Evolutionary conservation across 176 grass and related monocot species (phyloP), one percentile per base, ranked within the genome.

Genomic region (Raddia guianensis): DNA sequence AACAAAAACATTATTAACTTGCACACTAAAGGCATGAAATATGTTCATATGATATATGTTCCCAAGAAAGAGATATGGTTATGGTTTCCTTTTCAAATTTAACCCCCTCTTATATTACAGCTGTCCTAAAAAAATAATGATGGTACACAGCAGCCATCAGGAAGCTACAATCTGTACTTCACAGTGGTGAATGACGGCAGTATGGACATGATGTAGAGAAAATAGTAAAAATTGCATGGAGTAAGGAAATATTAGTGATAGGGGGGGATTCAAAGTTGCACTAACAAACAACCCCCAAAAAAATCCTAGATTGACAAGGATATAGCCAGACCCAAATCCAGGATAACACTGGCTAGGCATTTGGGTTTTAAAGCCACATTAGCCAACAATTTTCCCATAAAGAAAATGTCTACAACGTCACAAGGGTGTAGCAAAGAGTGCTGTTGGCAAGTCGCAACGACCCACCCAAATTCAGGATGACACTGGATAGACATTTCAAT

Each of bases 291-390:
- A 4, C 57, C 43, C 14, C 43, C 14, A 63, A 15, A 45, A 48
- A 63, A 66, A 37, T 16, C 34, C 53, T 68, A 70, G 52, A 75
- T 0, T 51, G 7, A 50, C 35, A 35, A 63, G 2, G 20, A 55
- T 60, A 51, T 20, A 74, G 74, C 18, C 66, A 56, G 21, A 78
- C 10, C 40, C 18, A 20, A 35, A 54, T 78, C 32, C 51, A 88
- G 62, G 50, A 60, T 51, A 59, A 18, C 43, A 73, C 13, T 65
- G 14, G 14, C 50, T 73, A 83, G 51, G 5, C 9, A 78, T 42
- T 13, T 56, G 56, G 54, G 52, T 3, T 80, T 67, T 5, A 65
- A 7, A 86, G 11, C 11, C 60, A 67, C 49, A 65, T 63, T 66
- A 72, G 63, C 46, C 49, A 82, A 5, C 10, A 66, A 7, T 77